A percentile compares a stretch with the other conserved stretches of the same genome.
These are phyloP conservation scores for carrot (Daucus carota) DNA, from an alignment of 129 eudicot species.

Conservation along the genomic window DNA sequence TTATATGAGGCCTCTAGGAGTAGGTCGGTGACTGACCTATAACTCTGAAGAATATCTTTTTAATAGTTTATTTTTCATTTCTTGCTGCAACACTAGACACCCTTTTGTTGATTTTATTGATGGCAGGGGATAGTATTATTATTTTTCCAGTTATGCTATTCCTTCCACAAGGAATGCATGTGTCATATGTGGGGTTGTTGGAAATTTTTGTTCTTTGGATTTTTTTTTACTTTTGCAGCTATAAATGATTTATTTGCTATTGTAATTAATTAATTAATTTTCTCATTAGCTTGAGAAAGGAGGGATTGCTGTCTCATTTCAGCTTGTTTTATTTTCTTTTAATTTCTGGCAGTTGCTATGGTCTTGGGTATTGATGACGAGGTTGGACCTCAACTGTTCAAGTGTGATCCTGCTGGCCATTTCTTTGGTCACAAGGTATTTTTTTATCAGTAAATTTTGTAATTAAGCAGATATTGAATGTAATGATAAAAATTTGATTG, in stretches of 20 bases:
- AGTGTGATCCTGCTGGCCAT: slow-evolving; percentile 99
- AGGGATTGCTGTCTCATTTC: neutral
- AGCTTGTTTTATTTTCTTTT: neutral
- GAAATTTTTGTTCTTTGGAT: too few relatives aligned
- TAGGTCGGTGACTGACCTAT: slow-evolving; percentile 49
- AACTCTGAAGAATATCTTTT: neutral
- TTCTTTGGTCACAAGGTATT: slow-evolving; percentile 90
- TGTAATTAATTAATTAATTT: too few relatives aligned
- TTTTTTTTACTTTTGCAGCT: too few relatives aligned
- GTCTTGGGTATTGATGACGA: slow-evolving; percentile 94
- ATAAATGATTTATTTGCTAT: too few relatives aligned
- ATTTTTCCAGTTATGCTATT: too few relatives aligned
- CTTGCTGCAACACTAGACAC: neutral
- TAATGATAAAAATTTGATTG: neutral
- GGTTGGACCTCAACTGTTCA: slow-evolving; percentile 82
- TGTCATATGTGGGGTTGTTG: too few relatives aligned
- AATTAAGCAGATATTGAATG: neutral
- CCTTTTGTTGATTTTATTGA: too few relatives aligned
- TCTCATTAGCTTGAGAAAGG: neutral
- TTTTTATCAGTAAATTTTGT: neutral
- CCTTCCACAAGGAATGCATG: too few relatives aligned
- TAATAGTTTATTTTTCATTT: neutral
- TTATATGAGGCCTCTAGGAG: slow-evolving; percentile 97
- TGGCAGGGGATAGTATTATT: too few relatives aligned
- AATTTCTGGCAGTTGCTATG: slow-evolving; percentile 65